These are phyloP conservation scores for Floccularia luteovirens DNA, from an alignment of 768 basidiomycete genomes.

Conservation along the genomic window DNA sequence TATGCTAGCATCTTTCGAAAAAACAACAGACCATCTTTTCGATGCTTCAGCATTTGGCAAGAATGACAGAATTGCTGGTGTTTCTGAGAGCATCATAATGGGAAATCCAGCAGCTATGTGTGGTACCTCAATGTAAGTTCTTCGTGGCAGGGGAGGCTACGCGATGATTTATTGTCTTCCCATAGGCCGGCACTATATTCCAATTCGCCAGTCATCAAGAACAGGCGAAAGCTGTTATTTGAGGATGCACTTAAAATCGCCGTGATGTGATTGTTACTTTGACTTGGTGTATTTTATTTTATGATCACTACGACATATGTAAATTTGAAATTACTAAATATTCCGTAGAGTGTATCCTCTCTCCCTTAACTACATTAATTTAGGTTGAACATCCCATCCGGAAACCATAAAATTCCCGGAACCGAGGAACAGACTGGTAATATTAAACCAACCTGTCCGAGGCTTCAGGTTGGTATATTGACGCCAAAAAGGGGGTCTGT, in stretches of 20 bases:
- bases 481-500: too few relatives aligned
- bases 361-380: too few relatives aligned
- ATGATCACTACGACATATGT: too few relatives aligned
- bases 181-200: constrained; percentile 44
- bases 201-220: constrained; percentile 33
- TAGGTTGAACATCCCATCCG: too few relatives aligned
- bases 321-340: too few relatives aligned
- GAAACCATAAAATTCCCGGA: too few relatives aligned
- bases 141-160: not conserved
- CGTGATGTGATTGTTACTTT: not conserved
- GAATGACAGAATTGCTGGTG: constrained; percentile 90
- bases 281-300: too few relatives aligned
- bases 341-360: too few relatives aligned
- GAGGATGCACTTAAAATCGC: constrained; percentile 14
- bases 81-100: constrained; percentile 99
- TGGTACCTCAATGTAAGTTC: constrained; percentile 83
- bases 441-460: too few relatives aligned
- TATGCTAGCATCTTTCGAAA: constrained; percentile 99
- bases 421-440: too few relatives aligned
- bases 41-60: constrained; percentile 96
- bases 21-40: constrained; percentile 98
- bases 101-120: constrained; percentile 92
- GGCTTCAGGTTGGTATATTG: too few relatives aligned
- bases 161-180: constrained; percentile 4
- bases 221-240: constrained; percentile 42